Base-by-base conservation (phyloP, 1,284 basidiomycete species). In the Ceratobasidium sp. region DNA sequence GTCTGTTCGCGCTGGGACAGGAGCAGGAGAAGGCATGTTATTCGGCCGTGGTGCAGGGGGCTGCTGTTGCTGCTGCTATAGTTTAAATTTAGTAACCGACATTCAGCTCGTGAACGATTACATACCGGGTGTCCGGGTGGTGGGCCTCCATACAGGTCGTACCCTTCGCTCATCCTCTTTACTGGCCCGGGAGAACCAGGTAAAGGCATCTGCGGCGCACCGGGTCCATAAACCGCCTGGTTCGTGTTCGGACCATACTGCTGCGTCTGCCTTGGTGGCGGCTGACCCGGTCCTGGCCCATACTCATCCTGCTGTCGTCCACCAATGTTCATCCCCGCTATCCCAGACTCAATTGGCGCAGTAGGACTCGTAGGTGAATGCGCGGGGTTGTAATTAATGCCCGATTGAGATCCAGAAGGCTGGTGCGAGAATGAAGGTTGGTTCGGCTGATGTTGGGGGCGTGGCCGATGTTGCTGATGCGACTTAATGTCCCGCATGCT, bases 401-500 rank as follows among this genome's bases (percentile, higher is more conserved):
- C 66, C 13, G 66, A 69, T 28, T 69, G 66, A n/a, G 74, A 69
- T 67, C 75, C 47, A 72, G 74, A 52, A 77, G 78, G 49, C 35
- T 64, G 28, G 38, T 79, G 78, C 16, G 74, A 46, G 77, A 44
- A 79, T 75, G n/a, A 78, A 75, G 8, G 79, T 76, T 46, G 77
- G 54, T 50, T 61, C 11, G 54, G 79, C 76, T 35, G 75, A 71
- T 41, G 78, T 76, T 28, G 73, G 59, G 28, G 76, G 74, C 9
- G 73, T 62, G 16, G 78, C 76, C 73, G 80, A 38, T 38, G 35
- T 7, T 73, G 58, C 76, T 82, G 81, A 28, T 80, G 81, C 82
- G 87, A 77, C 80, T 89, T 94, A 79, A 88, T 96, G 73, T 86
- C 85, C 77, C 87, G 92, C 85, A 95, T 91, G 81, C 97, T 93